phyloP scores from a whole-genome alignment of 2,329 filamentous ascomycete species.

The Talaromyces sp. region DNA sequence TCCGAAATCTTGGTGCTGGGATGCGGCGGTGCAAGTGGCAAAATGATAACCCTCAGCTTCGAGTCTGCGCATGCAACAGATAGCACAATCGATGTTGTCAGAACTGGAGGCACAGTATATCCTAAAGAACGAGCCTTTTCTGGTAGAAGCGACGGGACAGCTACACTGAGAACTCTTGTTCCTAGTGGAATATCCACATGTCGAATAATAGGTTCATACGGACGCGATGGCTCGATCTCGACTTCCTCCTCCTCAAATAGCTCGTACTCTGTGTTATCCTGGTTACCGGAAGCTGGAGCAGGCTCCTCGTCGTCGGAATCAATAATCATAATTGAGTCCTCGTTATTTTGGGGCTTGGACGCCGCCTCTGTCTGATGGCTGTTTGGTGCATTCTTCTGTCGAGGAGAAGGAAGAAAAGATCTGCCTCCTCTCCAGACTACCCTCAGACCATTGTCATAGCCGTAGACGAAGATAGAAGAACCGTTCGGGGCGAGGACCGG shows the following conservation, averaged over 20 bases:
- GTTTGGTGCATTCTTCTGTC: slow-evolving; percentile 24
- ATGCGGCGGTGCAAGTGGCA: slow-evolving; percentile 54
- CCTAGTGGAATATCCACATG: slow-evolving; percentile 55
- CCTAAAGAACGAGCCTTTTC: slow-evolving; percentile 36
- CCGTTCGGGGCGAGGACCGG: slow-evolving; percentile 58
- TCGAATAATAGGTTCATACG: slow-evolving; percentile 53
- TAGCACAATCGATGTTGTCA: slow-evolving; percentile 52
- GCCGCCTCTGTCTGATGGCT: slow-evolving; percentile 20
- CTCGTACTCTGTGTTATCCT: slow-evolving; percentile 10
- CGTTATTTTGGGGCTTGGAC: slow-evolving; percentile 24
- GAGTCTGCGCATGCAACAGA: slow-evolving; percentile 56
- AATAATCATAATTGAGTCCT: slow-evolving; percentile 53
- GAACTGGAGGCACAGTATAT: slow-evolving; percentile 46
- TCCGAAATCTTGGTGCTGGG: slow-evolving; percentile 35
- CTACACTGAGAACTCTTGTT: slow-evolving; percentile 52
- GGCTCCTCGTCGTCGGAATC: slow-evolving; percentile 58
- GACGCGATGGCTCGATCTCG: slow-evolving; percentile 55
- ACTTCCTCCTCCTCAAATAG: slow-evolving; percentile 51
- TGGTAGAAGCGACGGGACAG: slow-evolving; percentile 46
- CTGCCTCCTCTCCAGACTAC: slow-evolving; percentile 60
- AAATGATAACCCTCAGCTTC: slow-evolving; percentile 52
- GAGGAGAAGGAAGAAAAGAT: slow-evolving; percentile 37
- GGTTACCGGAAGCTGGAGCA: slow-evolving; percentile 26
- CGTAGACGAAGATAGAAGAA: slow-evolving; percentile 60
- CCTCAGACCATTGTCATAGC: slow-evolving; percentile 55